Evolutionary conservation across 176 grass and related monocot genomes (phyloP), one percentile per base, ranked within the genome.

Genomic region (Oryza glaberrima): DNA sequence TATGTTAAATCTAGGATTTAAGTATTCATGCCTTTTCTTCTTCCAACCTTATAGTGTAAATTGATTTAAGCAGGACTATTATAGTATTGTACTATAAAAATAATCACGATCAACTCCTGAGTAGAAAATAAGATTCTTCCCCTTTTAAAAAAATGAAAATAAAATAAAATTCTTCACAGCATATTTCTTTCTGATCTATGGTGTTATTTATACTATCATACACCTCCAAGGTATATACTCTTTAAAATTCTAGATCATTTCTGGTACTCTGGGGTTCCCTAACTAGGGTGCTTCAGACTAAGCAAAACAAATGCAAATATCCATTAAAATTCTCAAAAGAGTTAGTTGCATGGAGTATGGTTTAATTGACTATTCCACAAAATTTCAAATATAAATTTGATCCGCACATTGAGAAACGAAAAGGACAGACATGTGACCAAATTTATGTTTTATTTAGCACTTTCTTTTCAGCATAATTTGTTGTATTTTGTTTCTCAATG

Each of bases 151-250:
- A 28, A 28, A 28, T 28, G 28, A 28, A 28, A 28, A 43, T 76
- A 46, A 46, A 69, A 45, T 66, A 30, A 69, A 34, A 60, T 69
- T 14, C 5, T 63, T 77, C 40, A 5, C 56, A 76, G 51, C 69
- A 22, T 52, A 78, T 28, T 82, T 77, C 34, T 44, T 73, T 83
- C 54, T 63, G 52, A 49, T 78, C 17, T 38, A 41, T 26, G 40
- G 80, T 23, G 40, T 71, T 81, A 16, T 85, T 75, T 71, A 44
- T 85, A 63, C 48, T 60, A 67, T 69, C 12, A 70, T 70, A 30
- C 20, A 52, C 56, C 20, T 76, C 65, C 26, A 23, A 43, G 26
- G 11, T 71, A 65, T 52, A 58, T 87, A 45, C 20, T 87, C 20
- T 61, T 20, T 22, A 61, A 60, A 60, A 61, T 61, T 22, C 20